A percentile compares a stretch with the other conserved stretches of the same genome.
Evolutionary conservation across 2,329 filamentous ascomycete species (phyloP).

Genomic region (Colletotrichum cordylinicola): DNA sequence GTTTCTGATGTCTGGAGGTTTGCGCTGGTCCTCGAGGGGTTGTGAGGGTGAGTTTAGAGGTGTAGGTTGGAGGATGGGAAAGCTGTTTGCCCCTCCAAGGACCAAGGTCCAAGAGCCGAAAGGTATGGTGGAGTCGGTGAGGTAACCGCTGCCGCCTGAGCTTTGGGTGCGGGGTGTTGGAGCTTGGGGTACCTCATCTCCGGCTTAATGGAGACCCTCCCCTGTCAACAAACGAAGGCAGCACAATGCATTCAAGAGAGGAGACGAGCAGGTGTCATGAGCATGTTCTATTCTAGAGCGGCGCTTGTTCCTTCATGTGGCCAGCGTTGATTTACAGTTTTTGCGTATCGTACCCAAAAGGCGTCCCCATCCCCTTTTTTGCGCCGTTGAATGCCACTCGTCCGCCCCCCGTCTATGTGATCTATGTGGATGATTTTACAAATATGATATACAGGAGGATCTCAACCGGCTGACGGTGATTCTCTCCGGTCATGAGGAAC

Average conservation of each 20-base stretch:
- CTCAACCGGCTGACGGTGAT: neutral
- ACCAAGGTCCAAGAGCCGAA: neutral
- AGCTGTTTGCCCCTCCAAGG: slow-evolving; percentile 12
- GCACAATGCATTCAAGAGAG: neutral
- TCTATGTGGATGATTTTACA: neutral
- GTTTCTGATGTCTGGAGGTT: neutral
- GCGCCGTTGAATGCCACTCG: neutral
- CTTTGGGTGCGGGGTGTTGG: slow-evolving; percentile 14
- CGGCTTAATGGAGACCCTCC: neutral
- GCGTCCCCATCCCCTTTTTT: neutral
- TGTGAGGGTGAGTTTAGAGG: neutral
- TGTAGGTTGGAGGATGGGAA: neutral
- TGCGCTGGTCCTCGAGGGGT: neutral
- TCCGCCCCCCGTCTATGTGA: neutral
- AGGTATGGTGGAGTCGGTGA: slow-evolving; percentile 16
- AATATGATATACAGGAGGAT: neutral
- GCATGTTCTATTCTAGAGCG: neutral
- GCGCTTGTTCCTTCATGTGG: neutral
- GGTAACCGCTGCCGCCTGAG: neutral
- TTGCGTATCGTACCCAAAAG: neutral
- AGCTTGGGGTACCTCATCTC: slow-evolving; percentile 5
- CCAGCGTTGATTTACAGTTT: neutral
- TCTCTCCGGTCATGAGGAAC: neutral
- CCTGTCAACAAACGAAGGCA: neutral
- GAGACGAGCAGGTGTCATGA: neutral